Conservation (phyloP, 495 filamentous ascomycete species). For the Penicillium malachiteum region DNA sequence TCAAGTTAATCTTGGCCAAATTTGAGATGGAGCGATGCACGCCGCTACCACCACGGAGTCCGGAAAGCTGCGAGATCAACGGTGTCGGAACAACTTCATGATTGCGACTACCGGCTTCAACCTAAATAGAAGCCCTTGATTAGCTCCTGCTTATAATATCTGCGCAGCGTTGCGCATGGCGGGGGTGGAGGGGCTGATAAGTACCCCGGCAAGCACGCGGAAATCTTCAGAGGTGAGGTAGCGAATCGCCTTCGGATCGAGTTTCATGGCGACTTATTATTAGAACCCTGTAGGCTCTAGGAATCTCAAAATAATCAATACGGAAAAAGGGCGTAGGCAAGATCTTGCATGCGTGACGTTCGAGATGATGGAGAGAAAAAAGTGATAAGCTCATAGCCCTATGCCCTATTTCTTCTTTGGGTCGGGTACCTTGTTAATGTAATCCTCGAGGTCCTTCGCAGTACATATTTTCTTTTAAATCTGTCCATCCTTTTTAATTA, state of each 20-base stretch:
- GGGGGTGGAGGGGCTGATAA: slow-evolving; percentile 26
- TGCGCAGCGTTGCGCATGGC: slow-evolving; percentile 4
- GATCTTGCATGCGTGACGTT: slow-evolving; percentile 9
- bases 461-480: no score
- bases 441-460: no score
- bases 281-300: background rate
- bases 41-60: slow-evolving; percentile 76
- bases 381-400: slow-evolving; percentile 40
- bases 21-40: slow-evolving; percentile 86
- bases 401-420: slow-evolving; percentile 44
- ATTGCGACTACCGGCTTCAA: slow-evolving; percentile 91
- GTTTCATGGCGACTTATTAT: slow-evolving; percentile 63
- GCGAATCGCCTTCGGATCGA: slow-evolving; percentile 87
- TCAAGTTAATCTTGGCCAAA: slow-evolving; percentile 88
- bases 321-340: slow-evolving; percentile 8
- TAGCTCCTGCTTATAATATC: background rate
- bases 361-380: slow-evolving; percentile 29
- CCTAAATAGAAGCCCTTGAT: slow-evolving; percentile 45
- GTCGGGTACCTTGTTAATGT: slow-evolving; percentile 10
- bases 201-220: slow-evolving; percentile 87
- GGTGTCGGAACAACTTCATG: slow-evolving; percentile 94
- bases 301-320: background rate
- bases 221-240: slow-evolving; percentile 93
- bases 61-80: slow-evolving; percentile 78
- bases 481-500: no score